Base-by-base conservation (phyloP, 305 asterid genomes). In the Lippia alba region DNA sequence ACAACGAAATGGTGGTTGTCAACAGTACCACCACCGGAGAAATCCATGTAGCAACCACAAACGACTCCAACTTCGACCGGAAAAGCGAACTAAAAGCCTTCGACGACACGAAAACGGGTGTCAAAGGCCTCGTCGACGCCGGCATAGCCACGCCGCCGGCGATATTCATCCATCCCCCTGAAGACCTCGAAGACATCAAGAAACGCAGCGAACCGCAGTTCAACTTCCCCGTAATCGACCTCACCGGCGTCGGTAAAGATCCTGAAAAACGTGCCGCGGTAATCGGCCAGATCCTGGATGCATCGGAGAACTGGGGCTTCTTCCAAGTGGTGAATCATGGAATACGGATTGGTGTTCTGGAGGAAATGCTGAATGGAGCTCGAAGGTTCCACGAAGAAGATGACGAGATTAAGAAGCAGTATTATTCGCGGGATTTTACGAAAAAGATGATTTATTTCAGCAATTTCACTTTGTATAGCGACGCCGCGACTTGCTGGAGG, bases 271-370 rank as follows among this genome's bases (percentile, higher is more conserved):
- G 66, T 10, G 64, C 56, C 24, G 39, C 73, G 33, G 53, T 70
- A 4, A 32, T 82, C 12, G 68, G 71, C 3, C 44, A 53, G 64
- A 44, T 83, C 1, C 33, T 57, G 7, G 71, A 71, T 36, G 91
- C 88, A 61, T 73, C 78, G 0, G 68, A 54, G 59, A 46, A 30
- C 1, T 81, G 88, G 88, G 88, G 56, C 85, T 3, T 85, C 67
- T 85, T 85, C 57, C 84, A 83, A 69, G 83, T 85, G 71, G 56
- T 85, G 9, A 83, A 85, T 66, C 91, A 85, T 64, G 91, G 86
- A 0, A 77, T 85, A 16, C 76, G 76, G 8, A 1, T 4, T 0
- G 12, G 17, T 12, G 33, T 66, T 18, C n/a, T 81, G 69, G 75
- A 74, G 64, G 85, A 61, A 33, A 77, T 74, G 83, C 4, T 78